Percentiles rank a stretch among this genome's conserved stretches.
phyloP scores from a whole-genome alignment of 345 rosid genomes.

The Eucalyptus virginea region DNA sequence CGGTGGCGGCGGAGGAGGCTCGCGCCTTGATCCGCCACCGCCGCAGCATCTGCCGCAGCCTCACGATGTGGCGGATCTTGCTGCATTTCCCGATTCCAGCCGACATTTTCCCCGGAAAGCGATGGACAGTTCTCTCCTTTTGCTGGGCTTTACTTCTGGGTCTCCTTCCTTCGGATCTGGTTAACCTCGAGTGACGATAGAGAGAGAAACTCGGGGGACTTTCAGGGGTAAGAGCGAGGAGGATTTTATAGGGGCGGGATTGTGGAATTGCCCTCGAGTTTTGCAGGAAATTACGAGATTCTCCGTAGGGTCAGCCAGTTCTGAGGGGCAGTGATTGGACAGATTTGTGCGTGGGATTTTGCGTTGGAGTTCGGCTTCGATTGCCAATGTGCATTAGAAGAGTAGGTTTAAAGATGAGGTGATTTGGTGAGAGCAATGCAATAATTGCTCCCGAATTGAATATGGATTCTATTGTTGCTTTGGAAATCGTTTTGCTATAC shows the following conservation, averaged over 20 bases:
- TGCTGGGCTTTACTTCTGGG: not conserved
- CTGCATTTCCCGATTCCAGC: conserved; percentile 62
- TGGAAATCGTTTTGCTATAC: not conserved
- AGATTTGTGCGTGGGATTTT: not conserved
- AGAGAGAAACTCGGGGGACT: conserved; percentile 7
- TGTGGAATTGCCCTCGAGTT: conserved; percentile 11
- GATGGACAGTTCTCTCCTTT: not conserved
- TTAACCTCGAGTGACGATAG: not conserved
- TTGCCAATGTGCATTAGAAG: not conserved
- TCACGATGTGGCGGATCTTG: conserved; percentile 88
- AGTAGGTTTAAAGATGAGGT: not conserved
- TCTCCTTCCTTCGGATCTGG: not conserved
- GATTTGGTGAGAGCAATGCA: not conserved
- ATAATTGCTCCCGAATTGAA: not conserved
- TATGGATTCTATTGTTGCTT: not conserved
- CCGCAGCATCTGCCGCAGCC: conserved; percentile 76
- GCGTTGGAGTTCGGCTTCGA: not conserved
- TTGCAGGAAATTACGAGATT: conserved; percentile 26
- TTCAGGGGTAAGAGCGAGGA: not conserved
- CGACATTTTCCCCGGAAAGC: conserved; percentile 22
- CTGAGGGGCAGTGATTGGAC: not conserved
- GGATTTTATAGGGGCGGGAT: conserved; percentile 18
- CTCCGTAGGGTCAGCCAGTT: not conserved
- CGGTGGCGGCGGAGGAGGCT: conserved; percentile 14
- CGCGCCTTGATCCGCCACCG: conserved; percentile 90